Conservation (phyloP, 1,139 yeast species). For the Chernovozyma aurita region DNA sequence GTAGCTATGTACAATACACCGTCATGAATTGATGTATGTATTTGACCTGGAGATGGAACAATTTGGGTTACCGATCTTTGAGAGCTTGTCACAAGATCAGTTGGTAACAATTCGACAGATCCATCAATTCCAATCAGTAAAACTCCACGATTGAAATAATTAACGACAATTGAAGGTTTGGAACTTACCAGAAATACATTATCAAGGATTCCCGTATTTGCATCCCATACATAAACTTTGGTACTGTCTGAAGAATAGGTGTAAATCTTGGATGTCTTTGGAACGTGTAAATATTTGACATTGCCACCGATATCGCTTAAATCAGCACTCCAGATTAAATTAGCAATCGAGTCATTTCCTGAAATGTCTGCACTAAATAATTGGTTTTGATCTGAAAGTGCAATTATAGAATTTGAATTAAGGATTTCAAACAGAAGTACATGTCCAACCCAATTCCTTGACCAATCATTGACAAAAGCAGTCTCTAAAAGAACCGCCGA, state of each 20-base stretch:
- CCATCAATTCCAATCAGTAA: slow-evolving; percentile 17
- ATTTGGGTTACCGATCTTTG: not conserved
- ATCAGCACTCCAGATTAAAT: slow-evolving; percentile 16
- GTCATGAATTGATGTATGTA: slow-evolving; percentile 2
- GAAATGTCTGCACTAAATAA: slow-evolving; percentile 20
- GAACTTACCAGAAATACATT: slow-evolving; percentile 11
- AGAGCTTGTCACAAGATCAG: not conserved
- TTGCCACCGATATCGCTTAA: slow-evolving; percentile 11
- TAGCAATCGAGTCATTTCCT: slow-evolving; percentile 4
- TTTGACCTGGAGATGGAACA: not conserved
- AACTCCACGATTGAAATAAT: slow-evolving; percentile 16
- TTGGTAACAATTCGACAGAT: slow-evolving; percentile 7
- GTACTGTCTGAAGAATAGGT: slow-evolving; percentile 11
- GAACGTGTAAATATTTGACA: not conserved
- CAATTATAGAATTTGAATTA: slow-evolving; percentile 20
- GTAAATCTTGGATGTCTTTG: slow-evolving; percentile 9
- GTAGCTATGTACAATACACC: slow-evolving; percentile 3
- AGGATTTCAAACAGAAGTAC: slow-evolving; percentile 13
- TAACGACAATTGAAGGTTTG: slow-evolving; percentile 11
- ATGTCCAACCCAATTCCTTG: slow-evolving; percentile 19
- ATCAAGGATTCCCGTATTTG: slow-evolving; percentile 16
- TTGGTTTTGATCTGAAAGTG: slow-evolving; percentile 21
- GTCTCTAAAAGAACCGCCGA: slow-evolving; percentile 27
- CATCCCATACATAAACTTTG: slow-evolving; percentile 15
- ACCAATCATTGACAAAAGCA: slow-evolving; percentile 35